Conservation (phyloP, 2,329 filamentous ascomycete species). For the Paecilomyces fulvus region DNA sequence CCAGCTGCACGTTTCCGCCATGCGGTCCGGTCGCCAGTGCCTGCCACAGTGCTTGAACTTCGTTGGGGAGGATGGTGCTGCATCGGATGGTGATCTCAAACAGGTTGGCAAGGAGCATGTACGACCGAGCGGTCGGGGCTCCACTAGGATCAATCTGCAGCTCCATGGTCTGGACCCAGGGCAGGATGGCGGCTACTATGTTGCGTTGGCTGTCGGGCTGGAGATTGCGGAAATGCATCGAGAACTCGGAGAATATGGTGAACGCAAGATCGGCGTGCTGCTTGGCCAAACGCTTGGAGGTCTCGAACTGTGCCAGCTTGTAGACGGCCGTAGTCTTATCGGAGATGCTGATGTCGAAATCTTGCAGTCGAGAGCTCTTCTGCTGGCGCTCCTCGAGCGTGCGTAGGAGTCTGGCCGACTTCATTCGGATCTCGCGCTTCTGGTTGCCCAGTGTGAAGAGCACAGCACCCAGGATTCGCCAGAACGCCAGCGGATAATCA, state of each 20-base stretch:
- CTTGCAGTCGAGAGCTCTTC: constrained; percentile 83
- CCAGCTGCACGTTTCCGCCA: constrained; percentile 84
- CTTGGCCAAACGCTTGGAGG: constrained; percentile 79
- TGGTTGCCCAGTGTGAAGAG: constrained; percentile 91
- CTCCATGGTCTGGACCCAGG: constrained; percentile 93
- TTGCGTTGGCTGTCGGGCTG: constrained; percentile 79
- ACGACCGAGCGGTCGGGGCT: constrained; percentile 81
- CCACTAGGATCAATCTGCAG: constrained; percentile 86
- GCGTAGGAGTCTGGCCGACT: constrained; percentile 72
- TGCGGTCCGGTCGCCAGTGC: constrained; percentile 88
- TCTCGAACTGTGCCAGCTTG: constrained; percentile 94
- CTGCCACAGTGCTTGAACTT: constrained; percentile 96
- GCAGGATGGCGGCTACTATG: constrained; percentile 85
- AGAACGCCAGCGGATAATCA: constrained; percentile 79
- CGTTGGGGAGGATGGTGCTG: constrained; percentile 80
- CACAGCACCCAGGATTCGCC: constrained; percentile 80
- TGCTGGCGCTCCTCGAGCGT: constrained; percentile 74
- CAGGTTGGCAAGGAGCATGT: constrained; percentile 88
- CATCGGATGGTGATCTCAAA: constrained; percentile 95
- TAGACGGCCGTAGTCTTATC: constrained; percentile 98
- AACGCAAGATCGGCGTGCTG: constrained; percentile 87
- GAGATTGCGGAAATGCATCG: constrained; percentile 82
- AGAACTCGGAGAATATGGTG: constrained; percentile 92
- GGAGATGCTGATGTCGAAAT: constrained; percentile 96
- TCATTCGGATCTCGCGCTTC: constrained; percentile 77